Conservation (phyloP, 345 rosid genomes). For the Balakata baccata region DNA sequence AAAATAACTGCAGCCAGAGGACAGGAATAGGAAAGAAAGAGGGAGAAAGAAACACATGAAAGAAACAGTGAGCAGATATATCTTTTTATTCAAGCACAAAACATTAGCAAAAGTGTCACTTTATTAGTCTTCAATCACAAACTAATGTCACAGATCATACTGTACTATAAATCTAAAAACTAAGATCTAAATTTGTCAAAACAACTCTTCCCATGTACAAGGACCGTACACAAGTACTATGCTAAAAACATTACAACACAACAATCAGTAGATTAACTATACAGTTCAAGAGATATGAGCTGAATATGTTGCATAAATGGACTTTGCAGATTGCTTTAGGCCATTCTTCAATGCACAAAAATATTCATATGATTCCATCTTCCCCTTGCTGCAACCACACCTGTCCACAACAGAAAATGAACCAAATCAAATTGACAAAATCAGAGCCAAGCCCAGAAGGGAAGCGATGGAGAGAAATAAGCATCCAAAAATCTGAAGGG, state of each 20-base stretch:
- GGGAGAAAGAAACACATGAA: neutral
- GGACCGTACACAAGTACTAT: conserved; percentile 21
- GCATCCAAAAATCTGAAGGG: conserved; percentile 6
- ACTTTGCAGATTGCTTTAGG: conserved; percentile 41
- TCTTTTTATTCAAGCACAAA: conserved; percentile 7
- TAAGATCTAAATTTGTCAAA: conserved; percentile 10
- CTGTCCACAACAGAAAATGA: conserved; percentile 60
- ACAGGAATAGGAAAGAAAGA: neutral
- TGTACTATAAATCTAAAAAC: conserved; percentile 4
- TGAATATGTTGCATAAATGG: conserved; percentile 34
- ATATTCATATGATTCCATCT: conserved; percentile 56
- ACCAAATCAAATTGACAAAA: conserved; percentile 57
- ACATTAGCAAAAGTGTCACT: neutral
- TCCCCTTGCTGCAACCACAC: conserved; percentile 57
- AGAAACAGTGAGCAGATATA: neutral
- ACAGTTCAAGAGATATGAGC: conserved; percentile 26
- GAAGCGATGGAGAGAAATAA: conserved; percentile 4
- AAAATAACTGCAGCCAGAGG: neutral
- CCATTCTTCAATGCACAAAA: conserved; percentile 57
- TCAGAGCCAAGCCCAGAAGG: conserved; percentile 18
- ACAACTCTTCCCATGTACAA: conserved; percentile 21
- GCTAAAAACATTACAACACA: conserved; percentile 13
- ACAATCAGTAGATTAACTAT: conserved; percentile 20
- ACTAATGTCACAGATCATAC: conserved; percentile 9
- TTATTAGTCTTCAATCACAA: conserved; percentile 7